A percentile compares a stretch with the other conserved stretches of the same genome.
Conservation (phyloP, 495 filamentous ascomycete species). For the Daldinia bambusicola region DNA sequence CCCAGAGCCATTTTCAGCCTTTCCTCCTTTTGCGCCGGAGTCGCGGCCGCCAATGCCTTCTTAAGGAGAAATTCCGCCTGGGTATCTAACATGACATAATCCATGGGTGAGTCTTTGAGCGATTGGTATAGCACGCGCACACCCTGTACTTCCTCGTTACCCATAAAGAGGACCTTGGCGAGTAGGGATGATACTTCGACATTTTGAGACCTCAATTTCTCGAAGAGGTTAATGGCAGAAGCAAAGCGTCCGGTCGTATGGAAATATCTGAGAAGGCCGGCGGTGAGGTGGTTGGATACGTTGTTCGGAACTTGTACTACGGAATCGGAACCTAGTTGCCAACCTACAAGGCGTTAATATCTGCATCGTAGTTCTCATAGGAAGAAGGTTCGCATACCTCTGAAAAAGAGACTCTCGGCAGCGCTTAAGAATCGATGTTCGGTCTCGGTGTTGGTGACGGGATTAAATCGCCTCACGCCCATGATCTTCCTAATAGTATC, state of each 20-base stretch:
- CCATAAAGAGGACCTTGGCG: constrained; percentile 87
- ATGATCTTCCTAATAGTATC: constrained; percentile 93
- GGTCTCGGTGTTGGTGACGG: constrained; percentile 94
- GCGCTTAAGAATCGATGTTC: constrained; percentile 97
- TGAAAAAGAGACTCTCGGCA: constrained; percentile 93
- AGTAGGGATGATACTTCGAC: constrained; percentile 94
- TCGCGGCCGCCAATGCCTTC: constrained; percentile 70
- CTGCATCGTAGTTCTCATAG: background rate
- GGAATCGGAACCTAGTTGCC: constrained; percentile 95
- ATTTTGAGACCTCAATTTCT: constrained; percentile 90
- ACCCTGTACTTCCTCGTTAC: constrained; percentile 95
- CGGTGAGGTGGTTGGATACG: constrained; percentile 94
- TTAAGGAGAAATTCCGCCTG: constrained; percentile 92
- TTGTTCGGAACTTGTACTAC: constrained; percentile 97
- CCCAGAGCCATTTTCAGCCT: constrained; percentile 83
- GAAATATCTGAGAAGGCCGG: constrained; percentile 95
- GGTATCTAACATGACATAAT: constrained; percentile 91
- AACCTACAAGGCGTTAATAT: constrained; percentile 64
- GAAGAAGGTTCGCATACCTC: constrained; percentile 65
- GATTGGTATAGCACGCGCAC: constrained; percentile 88
- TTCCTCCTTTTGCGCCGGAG: constrained; percentile 61
- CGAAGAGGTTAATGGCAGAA: constrained; percentile 97
- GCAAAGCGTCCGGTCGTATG: constrained; percentile 94
- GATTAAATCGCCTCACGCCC: constrained; percentile 94
- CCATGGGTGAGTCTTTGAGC: constrained; percentile 91